Evolutionary conservation across 1,284 basidiomycete genomes (phyloP).

Genomic region (Apiotrichum siamense): DNA sequence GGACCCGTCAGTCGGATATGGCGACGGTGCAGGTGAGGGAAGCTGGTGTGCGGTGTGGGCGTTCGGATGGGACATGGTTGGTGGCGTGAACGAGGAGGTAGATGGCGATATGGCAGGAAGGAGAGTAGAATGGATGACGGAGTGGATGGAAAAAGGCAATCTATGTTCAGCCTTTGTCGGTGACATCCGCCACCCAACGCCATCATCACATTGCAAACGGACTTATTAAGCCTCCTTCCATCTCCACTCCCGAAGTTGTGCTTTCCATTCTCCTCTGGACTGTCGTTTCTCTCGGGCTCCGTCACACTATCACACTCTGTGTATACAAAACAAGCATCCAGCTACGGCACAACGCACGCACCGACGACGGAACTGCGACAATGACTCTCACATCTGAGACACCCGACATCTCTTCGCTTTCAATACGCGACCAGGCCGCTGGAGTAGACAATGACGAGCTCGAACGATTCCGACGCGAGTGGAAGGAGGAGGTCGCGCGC

Average conservation of each 20-base stretch:
- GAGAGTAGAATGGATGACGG: neutral
- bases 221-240: too few relatives aligned
- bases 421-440: neutral
- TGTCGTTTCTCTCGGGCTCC: too few relatives aligned
- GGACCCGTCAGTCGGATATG: slow-evolving; percentile 9
- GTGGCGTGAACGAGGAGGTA: neutral
- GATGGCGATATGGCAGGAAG: neutral
- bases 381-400: neutral
- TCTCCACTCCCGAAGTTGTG: too few relatives aligned
- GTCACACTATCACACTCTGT: too few relatives aligned
- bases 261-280: too few relatives aligned
- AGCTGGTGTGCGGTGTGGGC: slow-evolving; percentile 7
- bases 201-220: too few relatives aligned
- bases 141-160: slow-evolving; percentile 7
- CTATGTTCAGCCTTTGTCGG: neutral
- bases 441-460: slow-evolving; percentile 52
- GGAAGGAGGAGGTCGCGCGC: slow-evolving; percentile 59
- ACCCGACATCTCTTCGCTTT: neutral
- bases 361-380: neutral
- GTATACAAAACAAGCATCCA: too few relatives aligned
- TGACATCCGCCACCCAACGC: too few relatives aligned
- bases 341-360: too few relatives aligned
- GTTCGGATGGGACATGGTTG: slow-evolving; percentile 18
- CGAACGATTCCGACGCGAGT: slow-evolving; percentile 63
- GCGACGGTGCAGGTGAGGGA: slow-evolving; percentile 34